phyloP scores from a whole-genome alignment of 352 stramenopile species.

The Peronospora farinosa region DNA sequence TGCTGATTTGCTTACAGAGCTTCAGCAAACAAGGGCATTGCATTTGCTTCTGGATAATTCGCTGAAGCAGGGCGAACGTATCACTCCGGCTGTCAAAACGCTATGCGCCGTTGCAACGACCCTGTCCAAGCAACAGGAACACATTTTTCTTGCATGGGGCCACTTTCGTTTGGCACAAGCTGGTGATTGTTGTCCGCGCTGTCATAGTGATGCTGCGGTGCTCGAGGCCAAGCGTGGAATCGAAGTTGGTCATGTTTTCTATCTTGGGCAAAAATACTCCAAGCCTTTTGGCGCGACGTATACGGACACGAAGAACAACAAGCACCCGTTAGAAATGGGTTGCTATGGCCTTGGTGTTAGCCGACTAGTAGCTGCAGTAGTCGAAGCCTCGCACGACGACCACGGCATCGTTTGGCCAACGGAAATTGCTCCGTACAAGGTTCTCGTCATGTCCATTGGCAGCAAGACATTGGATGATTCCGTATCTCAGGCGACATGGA shows the following conservation, averaged over 20 bases:
- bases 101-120: slow-evolving; percentile 16
- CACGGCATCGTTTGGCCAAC: slow-evolving; percentile 77
- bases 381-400: slow-evolving; percentile 74
- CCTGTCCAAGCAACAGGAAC: slow-evolving; percentile 14
- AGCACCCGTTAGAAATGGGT: slow-evolving; percentile 78
- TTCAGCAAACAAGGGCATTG: slow-evolving; percentile 20
- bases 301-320: slow-evolving; percentile 37
- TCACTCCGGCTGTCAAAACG: slow-evolving; percentile 16
- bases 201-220: slow-evolving; percentile 25
- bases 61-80: slow-evolving; percentile 21
- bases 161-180: slow-evolving; percentile 63
- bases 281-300: slow-evolving; percentile 70
- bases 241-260: slow-evolving; percentile 86
- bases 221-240: slow-evolving; percentile 79
- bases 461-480: slow-evolving; percentile 48
- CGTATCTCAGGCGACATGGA: slow-evolving; percentile 35
- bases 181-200: slow-evolving; percentile 59
- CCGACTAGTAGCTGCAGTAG: slow-evolving; percentile 69
- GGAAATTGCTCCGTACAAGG: slow-evolving; percentile 76
- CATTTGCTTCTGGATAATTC: slow-evolving; percentile 71
- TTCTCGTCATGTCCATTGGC: slow-evolving; percentile 71
- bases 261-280: slow-evolving; percentile 86
- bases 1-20: slow-evolving; percentile 17
- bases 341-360: slow-evolving; percentile 86
- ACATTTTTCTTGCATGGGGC: slow-evolving; percentile 24